Conservation (phyloP, 2,329 filamentous ascomycete genomes). For the Mariannaea elegans region DNA sequence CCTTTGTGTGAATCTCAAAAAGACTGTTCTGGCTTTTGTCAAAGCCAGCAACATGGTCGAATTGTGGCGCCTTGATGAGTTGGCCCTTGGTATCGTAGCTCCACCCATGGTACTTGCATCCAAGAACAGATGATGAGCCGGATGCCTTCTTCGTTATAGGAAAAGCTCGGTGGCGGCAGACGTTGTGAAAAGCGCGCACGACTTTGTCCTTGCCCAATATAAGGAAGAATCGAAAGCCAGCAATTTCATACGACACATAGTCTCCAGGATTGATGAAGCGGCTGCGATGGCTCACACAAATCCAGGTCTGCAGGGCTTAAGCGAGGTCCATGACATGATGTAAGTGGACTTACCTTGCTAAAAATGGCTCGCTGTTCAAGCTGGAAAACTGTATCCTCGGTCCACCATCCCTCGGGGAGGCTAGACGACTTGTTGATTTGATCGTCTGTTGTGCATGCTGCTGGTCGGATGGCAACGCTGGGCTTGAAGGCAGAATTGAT, state of each 20-base stretch:
- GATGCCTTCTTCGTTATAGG: slow-evolving; percentile 49
- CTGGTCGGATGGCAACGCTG: not conserved
- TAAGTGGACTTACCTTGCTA: slow-evolving; percentile 10
- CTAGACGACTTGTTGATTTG: not conserved
- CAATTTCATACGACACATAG: slow-evolving; percentile 45
- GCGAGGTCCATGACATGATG: not conserved
- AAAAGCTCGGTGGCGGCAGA: slow-evolving; percentile 55
- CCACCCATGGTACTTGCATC: slow-evolving; percentile 57
- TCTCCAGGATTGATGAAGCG: slow-evolving; percentile 47
- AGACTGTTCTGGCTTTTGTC: slow-evolving; percentile 47
- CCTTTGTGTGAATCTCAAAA: slow-evolving; percentile 8
- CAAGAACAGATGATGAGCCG: slow-evolving; percentile 50
- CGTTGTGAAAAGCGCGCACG: slow-evolving; percentile 51
- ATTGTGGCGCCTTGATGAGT: slow-evolving; percentile 53
- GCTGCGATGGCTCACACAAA: slow-evolving; percentile 46
- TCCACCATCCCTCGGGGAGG: slow-evolving; percentile 18
- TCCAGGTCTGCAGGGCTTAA: slow-evolving; percentile 46
- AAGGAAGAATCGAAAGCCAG: slow-evolving; percentile 51
- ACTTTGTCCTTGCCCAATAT: slow-evolving; percentile 40
- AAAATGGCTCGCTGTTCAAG: slow-evolving; percentile 56
- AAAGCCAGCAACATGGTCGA: slow-evolving; percentile 49
- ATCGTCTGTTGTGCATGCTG: not conserved
- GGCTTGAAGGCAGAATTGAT: not conserved
- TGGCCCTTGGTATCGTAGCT: slow-evolving; percentile 53
- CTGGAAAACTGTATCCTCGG: slow-evolving; percentile 49